These are phyloP conservation scores for Marasmius tenuissimus DNA, from an alignment of 1,284 basidiomycete species.

Conservation along the genomic window DNA sequence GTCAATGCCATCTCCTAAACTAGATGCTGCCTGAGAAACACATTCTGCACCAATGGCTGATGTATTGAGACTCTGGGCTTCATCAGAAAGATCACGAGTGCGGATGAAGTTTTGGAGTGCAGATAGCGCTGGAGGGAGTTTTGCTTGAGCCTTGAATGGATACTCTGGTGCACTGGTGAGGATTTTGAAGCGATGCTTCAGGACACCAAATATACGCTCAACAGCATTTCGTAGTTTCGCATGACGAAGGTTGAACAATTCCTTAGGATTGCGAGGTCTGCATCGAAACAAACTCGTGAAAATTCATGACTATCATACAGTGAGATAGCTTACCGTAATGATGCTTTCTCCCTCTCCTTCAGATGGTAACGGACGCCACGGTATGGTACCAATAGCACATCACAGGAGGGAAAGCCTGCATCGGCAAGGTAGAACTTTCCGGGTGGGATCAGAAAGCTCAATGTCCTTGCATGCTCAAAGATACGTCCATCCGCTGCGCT, in stretches of 20 bases:
- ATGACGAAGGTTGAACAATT: conserved; percentile 9
- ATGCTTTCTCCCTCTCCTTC: conserved; percentile 30
- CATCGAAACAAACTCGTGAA: not conserved
- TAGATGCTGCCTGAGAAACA: not conserved
- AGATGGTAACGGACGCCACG: conserved; percentile 31
- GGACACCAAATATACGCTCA: not conserved
- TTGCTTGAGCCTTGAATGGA: not conserved
- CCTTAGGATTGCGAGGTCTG: conserved; percentile 1
- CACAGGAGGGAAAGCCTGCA: conserved; percentile 35
- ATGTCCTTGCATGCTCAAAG: conserved; percentile 19
- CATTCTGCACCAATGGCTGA: not conserved
- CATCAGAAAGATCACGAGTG: not conserved
- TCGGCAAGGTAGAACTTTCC: conserved; percentile 37
- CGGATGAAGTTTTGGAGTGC: not conserved
- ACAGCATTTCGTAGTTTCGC: not conserved
- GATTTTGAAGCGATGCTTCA: not conserved
- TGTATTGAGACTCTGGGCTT: no score
- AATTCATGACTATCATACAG: not conserved
- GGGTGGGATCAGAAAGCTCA: conserved; percentile 27
- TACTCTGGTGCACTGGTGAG: not conserved
- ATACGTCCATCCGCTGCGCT: conserved; percentile 26
- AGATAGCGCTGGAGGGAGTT: not conserved
- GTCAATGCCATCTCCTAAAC: not conserved
- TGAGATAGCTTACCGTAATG: not conserved
- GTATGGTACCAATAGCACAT: conserved; percentile 33